Conservation (phyloP, 257 asterid species). For the Mitragyna speciosa region DNA sequence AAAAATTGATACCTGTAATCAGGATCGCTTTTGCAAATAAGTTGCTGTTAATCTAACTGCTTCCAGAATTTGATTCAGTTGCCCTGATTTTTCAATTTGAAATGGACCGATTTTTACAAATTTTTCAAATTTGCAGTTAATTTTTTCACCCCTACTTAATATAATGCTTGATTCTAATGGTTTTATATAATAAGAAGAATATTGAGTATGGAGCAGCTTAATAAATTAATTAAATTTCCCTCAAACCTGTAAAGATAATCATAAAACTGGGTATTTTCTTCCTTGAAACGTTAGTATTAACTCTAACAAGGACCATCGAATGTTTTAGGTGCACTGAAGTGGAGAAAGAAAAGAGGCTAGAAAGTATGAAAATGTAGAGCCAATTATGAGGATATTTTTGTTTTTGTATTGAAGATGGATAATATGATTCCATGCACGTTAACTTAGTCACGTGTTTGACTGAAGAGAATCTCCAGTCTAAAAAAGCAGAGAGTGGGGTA, state of each 20-base stretch:
- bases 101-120: no score
- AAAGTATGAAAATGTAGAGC: background rate
- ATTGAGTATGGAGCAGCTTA: background rate
- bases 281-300: background rate
- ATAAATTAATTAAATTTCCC: background rate
- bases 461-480: slow-evolving; percentile 13
- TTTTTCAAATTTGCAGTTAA: no score
- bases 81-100: no score
- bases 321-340: background rate
- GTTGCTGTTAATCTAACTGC: no score
- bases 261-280: background rate
- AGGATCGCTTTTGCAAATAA: no score
- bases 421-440: slow-evolving; percentile 10
- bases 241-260: no score
- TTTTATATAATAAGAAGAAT: no score
- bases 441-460: slow-evolving; percentile 21
- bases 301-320: background rate
- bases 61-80: no score
- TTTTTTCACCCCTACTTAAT: no score
- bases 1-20: no score
- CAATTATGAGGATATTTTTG: slow-evolving; percentile 1
- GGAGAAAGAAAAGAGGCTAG: background rate
- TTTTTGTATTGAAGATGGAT: background rate
- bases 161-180: background rate
- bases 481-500: background rate